phyloP scores from a whole-genome alignment of 352 stramenopile genomes.

The Phytophthora niederhauseri region DNA sequence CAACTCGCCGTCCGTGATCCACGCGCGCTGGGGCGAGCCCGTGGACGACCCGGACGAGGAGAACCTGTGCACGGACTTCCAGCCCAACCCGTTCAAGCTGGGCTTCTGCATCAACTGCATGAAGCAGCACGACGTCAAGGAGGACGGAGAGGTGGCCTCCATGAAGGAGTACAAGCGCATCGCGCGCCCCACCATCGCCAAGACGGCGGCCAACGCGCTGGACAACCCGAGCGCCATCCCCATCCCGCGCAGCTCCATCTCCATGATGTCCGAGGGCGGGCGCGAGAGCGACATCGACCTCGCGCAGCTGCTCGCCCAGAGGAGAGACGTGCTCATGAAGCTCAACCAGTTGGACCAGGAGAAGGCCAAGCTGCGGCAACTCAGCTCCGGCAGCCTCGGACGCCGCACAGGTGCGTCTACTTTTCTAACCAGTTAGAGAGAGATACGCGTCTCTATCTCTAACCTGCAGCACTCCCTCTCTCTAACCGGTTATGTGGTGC shows the following conservation, averaged over 20 bases:
- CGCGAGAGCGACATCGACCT: slow-evolving; percentile 88
- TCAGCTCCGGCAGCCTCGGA: slow-evolving; percentile 32
- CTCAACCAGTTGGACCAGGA: slow-evolving; percentile 56
- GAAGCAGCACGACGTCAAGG: slow-evolving; percentile 87
- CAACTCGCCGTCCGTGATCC: slow-evolving; percentile 82
- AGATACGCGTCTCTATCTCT: not conserved
- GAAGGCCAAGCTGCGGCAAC: slow-evolving; percentile 57
- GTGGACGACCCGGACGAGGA: slow-evolving; percentile 86
- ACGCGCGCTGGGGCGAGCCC: slow-evolving; percentile 85
- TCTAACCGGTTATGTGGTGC: no score
- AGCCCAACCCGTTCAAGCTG: slow-evolving; percentile 85
- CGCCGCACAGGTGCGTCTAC: slow-evolving; percentile 52
- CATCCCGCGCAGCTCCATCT: slow-evolving; percentile 34
- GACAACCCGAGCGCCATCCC: slow-evolving; percentile 76
- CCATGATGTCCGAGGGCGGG: slow-evolving; percentile 36
- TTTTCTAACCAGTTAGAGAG: not conserved
- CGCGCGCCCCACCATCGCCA: slow-evolving; percentile 65
- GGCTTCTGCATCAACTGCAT: slow-evolving; percentile 92
- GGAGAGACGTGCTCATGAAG: slow-evolving; percentile 79
- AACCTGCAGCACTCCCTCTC: not conserved
- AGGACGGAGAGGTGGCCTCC: slow-evolving; percentile 61
- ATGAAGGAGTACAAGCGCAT: slow-evolving; percentile 90
- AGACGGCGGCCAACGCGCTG: slow-evolving; percentile 78
- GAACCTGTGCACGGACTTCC: slow-evolving; percentile 79
- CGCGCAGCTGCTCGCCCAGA: slow-evolving; percentile 68